Percentiles rank a stretch among this genome's conserved stretches.
These are phyloP conservation scores for Fusarium caatingaense DNA, from an alignment of 2,329 filamentous ascomycete species.

Conservation along the genomic window DNA sequence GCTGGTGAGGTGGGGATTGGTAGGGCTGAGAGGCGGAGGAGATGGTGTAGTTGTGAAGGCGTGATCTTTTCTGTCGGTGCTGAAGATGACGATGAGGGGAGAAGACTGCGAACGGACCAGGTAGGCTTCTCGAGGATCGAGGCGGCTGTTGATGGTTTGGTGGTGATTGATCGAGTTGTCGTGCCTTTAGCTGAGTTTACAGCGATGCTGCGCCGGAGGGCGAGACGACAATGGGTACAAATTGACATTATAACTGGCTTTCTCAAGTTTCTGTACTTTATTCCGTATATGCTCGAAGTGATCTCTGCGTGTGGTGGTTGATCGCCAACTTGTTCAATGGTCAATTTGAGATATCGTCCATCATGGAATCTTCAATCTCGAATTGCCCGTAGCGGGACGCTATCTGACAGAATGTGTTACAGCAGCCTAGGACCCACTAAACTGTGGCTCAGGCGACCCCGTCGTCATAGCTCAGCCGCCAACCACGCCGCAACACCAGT, in stretches of 20 bases:
- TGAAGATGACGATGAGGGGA: slow-evolving; percentile 59
- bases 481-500: slow-evolving; percentile 30
- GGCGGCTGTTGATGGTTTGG: slow-evolving; percentile 36
- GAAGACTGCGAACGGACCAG: slow-evolving; percentile 85
- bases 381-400: background rate
- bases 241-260: slow-evolving; percentile 44
- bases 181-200: background rate
- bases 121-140: slow-evolving; percentile 75
- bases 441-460: slow-evolving; percentile 41
- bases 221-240: slow-evolving; percentile 49
- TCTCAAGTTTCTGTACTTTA: background rate
- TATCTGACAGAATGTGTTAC: background rate
- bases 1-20: slow-evolving; percentile 72
- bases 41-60: slow-evolving; percentile 77
- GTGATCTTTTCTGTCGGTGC: slow-evolving; percentile 63
- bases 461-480: slow-evolving; percentile 46
- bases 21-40: slow-evolving; percentile 89
- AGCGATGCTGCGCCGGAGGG: slow-evolving; percentile 40
- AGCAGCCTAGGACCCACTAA: slow-evolving; percentile 20
- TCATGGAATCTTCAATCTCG: slow-evolving; percentile 20
- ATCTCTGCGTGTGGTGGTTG: background rate
- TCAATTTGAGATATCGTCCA: background rate
- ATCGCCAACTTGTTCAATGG: background rate
- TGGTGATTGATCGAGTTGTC: slow-evolving; percentile 12
- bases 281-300: background rate